Evolutionary conservation across 352 stramenopile species (phyloP), one percentile per base, ranked within the genome.

Genomic region (Pythium angustatum): DNA sequence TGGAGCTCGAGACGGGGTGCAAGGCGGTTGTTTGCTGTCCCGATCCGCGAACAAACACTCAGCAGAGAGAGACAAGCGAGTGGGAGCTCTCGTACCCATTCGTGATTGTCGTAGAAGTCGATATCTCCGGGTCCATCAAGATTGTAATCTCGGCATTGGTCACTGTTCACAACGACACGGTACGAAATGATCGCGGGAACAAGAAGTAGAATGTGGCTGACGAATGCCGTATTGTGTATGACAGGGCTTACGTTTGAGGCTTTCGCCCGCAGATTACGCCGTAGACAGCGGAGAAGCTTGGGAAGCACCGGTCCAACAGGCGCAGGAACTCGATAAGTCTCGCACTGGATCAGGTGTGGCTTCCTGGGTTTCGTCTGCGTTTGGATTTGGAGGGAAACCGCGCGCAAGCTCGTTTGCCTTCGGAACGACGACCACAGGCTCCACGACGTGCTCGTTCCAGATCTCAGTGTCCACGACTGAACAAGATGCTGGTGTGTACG

Each of bases 161-260:
- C 14, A 62, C 55, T 24, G 55, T 70, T 17, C 63, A 70, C 63
- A 65, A 70, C 43, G 57, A 70, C 15, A 70, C 63, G 33, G 63
- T 70, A 57, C 19, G 63, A 53, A 30, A 31, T 28, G n/a, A 24
- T 2, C n/a, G n/a, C n/a, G n/a, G n/a, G n/a, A n/a, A n/a, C n/a
- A n/a, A n/a, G n/a, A n/a, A n/a, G n/a, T n/a, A n/a, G n/a, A n/a
- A n/a, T n/a, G n/a, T n/a, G n/a, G n/a, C n/a, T n/a, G n/a, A 33
- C 47, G 58, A 9, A 49, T 24, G 36, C 22, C 3, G 24, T 21
- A 28, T 27, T 38, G 31, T 14, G 6, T 66, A 7, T 58, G 14
- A 36, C 27, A 68, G 62, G 62, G 54, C 17, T 30, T 67, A 19
- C 24, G 15, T 15, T 50, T 67, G 19, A 49, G 43, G 11, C 5